Conservation (phyloP, 2,329 filamentous ascomycete species). For the Spiromastix sp. region DNA sequence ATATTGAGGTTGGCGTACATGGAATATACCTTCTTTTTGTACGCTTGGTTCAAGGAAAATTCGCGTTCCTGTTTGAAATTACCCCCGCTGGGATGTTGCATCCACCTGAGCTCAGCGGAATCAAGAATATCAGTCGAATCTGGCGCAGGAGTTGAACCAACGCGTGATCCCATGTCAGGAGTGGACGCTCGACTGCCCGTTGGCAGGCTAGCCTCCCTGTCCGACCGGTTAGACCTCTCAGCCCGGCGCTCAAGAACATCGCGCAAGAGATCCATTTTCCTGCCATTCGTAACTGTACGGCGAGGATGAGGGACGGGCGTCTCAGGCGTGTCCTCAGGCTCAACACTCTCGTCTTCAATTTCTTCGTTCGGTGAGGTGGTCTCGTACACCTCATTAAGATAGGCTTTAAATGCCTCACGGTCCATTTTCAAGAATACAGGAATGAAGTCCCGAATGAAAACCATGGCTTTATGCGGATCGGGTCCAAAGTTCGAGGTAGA, state of each 20-base stretch:
- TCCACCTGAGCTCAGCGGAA: slow-evolving; percentile 46
- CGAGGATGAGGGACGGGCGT: slow-evolving; percentile 57
- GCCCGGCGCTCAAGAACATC: slow-evolving; percentile 74
- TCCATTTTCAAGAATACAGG: slow-evolving; percentile 67
- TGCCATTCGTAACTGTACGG: slow-evolving; percentile 49
- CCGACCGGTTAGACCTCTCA: slow-evolving; percentile 57
- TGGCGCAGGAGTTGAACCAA: slow-evolving; percentile 24
- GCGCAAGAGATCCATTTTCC: slow-evolving; percentile 67
- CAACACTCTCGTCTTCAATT: slow-evolving; percentile 62
- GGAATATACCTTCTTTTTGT: slow-evolving; percentile 70
- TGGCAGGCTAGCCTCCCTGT: slow-evolving; percentile 70
- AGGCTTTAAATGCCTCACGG: slow-evolving; percentile 57
- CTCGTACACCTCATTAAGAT: slow-evolving; percentile 57
- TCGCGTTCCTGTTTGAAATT: slow-evolving; percentile 46
- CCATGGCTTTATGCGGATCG: slow-evolving; percentile 63
- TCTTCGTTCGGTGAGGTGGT: slow-evolving; percentile 65
- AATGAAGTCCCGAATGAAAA: slow-evolving; percentile 68
- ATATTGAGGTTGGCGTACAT: slow-evolving; percentile 87
- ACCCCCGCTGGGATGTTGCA: slow-evolving; percentile 45
- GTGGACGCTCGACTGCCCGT: slow-evolving; percentile 80
- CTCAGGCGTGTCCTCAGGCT: slow-evolving; percentile 59
- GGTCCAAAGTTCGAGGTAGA: slow-evolving; percentile 41
- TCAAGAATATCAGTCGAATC: slow-evolving; percentile 36
- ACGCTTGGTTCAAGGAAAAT: slow-evolving; percentile 68
- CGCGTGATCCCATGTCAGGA: slow-evolving; percentile 59